Evolutionary conservation across 139 green algal genomes (phyloP).

Genomic region (Yamagishiella unicocca): DNA sequence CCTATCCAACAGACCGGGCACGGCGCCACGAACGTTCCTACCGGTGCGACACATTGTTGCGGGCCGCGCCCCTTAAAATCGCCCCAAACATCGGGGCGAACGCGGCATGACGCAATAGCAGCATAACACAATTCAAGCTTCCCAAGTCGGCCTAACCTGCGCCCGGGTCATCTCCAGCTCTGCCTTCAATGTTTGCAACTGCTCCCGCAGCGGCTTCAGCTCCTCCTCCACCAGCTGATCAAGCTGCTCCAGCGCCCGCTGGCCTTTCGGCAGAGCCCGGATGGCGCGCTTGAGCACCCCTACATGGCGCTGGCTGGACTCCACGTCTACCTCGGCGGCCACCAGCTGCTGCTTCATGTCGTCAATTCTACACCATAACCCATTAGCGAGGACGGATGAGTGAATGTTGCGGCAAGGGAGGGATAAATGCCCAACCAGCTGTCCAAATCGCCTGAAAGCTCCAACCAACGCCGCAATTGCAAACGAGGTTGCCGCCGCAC

Average conservation of each 20-base stretch:
- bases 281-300: constrained; percentile 38
- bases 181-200: neutral
- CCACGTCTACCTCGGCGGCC: neutral
- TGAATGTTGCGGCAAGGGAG: no score
- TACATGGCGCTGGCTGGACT: constrained; percentile 2
- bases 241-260: neutral
- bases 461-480: no score
- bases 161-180: neutral
- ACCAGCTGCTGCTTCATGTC: neutral
- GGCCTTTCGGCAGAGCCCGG: neutral
- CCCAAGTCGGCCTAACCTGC: neutral
- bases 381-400: no score
- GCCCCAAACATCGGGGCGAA: no score
- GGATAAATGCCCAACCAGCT: no score
- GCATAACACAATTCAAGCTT: neutral
- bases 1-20: no score
- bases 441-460: no score
- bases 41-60: no score
- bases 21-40: no score
- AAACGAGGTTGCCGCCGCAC: no score
- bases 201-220: neutral
- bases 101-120: no score
- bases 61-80: no score
- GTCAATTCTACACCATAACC: neutral
- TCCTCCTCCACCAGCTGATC: constrained; percentile 2